phyloP scores from a whole-genome alignment of 208 protist species.

The Wallacemonas sp. region DNA sequence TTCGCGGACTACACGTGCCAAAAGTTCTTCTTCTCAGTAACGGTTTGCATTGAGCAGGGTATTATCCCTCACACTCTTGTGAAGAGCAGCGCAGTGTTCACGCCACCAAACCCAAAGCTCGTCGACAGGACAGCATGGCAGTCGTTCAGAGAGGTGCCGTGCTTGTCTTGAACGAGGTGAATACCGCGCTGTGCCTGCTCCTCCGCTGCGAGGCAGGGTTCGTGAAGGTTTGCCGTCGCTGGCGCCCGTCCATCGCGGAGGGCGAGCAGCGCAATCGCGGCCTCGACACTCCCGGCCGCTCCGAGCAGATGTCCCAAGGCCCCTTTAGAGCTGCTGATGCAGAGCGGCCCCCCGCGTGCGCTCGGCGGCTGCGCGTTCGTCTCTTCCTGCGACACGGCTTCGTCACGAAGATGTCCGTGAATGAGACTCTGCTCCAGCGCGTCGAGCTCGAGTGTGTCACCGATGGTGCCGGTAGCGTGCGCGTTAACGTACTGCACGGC shows the following conservation, averaged over 20 bases:
- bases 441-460: conserved; percentile 91
- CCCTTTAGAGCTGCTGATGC: conserved; percentile 91
- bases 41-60: no score
- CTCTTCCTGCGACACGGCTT: not conserved
- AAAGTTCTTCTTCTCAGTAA: no score
- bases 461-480: conserved; percentile 97
- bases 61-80: conserved; percentile 28
- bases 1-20: no score
- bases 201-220: conserved; percentile 31
- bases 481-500: conserved; percentile 96
- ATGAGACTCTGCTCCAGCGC: conserved; percentile 37
- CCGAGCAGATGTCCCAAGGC: conserved; percentile 97
- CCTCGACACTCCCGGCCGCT: conserved; percentile 95
- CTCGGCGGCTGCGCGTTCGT: no score
- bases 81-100: conserved; percentile 92
- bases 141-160: conserved; percentile 17
- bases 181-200: conserved; percentile 19
- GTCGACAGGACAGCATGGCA: conserved; percentile 89
- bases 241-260: conserved; percentile 75
- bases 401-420: not conserved
- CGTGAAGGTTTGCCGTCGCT: conserved; percentile 91
- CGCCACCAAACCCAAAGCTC: conserved; percentile 97
- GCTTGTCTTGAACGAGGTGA: conserved; percentile 18
- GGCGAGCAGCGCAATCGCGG: conserved; percentile 84
- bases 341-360: conserved; percentile 27